Conservation (phyloP, 345 rosid genomes). For the thale cress (Arabidopsis thaliana) region DNA sequence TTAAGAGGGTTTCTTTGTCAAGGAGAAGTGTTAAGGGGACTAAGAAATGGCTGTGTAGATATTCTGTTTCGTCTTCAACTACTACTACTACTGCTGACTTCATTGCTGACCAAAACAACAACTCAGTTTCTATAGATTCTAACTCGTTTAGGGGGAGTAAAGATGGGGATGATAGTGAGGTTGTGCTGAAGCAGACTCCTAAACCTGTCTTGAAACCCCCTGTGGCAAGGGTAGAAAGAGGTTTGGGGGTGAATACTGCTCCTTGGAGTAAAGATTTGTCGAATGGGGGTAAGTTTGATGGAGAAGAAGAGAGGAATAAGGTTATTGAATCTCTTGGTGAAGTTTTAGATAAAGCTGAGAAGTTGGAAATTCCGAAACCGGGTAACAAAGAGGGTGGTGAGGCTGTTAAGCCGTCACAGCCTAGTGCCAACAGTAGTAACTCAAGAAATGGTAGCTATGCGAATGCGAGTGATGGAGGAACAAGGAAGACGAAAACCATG, state of each 20-base stretch:
- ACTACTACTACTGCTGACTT: slow-evolving; percentile 60
- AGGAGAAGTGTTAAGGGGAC: slow-evolving; percentile 51
- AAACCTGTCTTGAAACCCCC: slow-evolving; percentile 72
- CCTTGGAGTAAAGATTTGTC: slow-evolving; percentile 47
- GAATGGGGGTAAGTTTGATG: slow-evolving; percentile 44
- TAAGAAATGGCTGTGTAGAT: slow-evolving; percentile 80
- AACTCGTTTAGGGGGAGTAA: slow-evolving; percentile 52
- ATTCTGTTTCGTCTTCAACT: slow-evolving; percentile 61
- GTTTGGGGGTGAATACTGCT: slow-evolving; percentile 47
- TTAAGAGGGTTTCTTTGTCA: slow-evolving; percentile 63
- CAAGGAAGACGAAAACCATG: slow-evolving; percentile 62
- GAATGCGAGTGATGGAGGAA: slow-evolving; percentile 37
- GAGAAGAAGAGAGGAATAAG: slow-evolving; percentile 64
- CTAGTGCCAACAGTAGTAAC: slow-evolving; percentile 44
- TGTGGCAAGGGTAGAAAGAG: slow-evolving; percentile 42
- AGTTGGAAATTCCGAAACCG: slow-evolving; percentile 60
- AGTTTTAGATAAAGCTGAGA: slow-evolving; percentile 91
- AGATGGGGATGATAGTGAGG: slow-evolving; percentile 54
- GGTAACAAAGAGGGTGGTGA: slow-evolving; percentile 46
- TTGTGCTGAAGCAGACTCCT: slow-evolving; percentile 80
- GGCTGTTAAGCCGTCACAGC: slow-evolving; percentile 43
- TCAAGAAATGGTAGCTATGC: slow-evolving; percentile 42
- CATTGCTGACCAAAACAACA: slow-evolving; percentile 62
- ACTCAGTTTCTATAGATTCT: slow-evolving; percentile 59
- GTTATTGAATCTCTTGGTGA: slow-evolving; percentile 86